phyloP scores from a whole-genome alignment of 139 green algal genomes.

The Desmodesmus armatus region DNA sequence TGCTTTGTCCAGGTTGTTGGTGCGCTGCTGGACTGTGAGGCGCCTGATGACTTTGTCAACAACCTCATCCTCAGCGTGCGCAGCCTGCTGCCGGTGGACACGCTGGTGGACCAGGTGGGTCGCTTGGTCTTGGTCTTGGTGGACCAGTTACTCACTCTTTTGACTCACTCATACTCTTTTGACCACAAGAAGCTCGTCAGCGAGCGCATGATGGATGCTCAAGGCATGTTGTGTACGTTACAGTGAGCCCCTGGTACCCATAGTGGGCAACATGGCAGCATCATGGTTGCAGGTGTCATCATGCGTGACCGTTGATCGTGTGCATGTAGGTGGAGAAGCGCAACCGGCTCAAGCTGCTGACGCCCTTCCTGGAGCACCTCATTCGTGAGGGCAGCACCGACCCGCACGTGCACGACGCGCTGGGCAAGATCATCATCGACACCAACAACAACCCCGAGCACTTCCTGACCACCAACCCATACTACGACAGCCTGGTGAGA shows the following conservation, averaged over 20 bases:
- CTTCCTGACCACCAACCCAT: slow-evolving; percentile 99
- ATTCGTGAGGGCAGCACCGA: slow-evolving; percentile 95
- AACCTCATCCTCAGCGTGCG: slow-evolving; percentile 99
- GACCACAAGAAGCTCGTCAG: too few species aligned
- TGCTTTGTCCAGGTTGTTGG: slow-evolving; percentile 83
- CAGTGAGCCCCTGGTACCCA: too few species aligned
- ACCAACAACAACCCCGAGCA: slow-evolving; percentile 99
- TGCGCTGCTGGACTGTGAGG: slow-evolving; percentile 97
- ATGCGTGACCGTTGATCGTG: too few species aligned
- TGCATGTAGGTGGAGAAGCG: too few species aligned
- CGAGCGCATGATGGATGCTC: too few species aligned
- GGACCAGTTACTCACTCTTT: too few species aligned
- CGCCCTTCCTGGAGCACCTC: slow-evolving; percentile 98
- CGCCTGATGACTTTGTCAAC: slow-evolving; percentile 95
- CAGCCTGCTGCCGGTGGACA: slow-evolving; percentile 89
- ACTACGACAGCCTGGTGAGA: slow-evolving; percentile 93
- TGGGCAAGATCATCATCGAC: slow-evolving; percentile 99
- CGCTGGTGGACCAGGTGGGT: slow-evolving; percentile 83
- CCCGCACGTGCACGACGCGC: slow-evolving; percentile 97
- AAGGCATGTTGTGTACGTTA: too few species aligned
- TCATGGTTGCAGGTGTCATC: too few species aligned
- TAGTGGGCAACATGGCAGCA: too few species aligned
- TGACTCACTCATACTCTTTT: too few species aligned
- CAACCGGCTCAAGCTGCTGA: slow-evolving; percentile 74
- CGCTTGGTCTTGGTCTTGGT: too few species aligned